Evolutionary conservation across 1,284 basidiomycete genomes (phyloP), one percentile per base, ranked within the genome.

Genomic region (Naganishia sp.): DNA sequence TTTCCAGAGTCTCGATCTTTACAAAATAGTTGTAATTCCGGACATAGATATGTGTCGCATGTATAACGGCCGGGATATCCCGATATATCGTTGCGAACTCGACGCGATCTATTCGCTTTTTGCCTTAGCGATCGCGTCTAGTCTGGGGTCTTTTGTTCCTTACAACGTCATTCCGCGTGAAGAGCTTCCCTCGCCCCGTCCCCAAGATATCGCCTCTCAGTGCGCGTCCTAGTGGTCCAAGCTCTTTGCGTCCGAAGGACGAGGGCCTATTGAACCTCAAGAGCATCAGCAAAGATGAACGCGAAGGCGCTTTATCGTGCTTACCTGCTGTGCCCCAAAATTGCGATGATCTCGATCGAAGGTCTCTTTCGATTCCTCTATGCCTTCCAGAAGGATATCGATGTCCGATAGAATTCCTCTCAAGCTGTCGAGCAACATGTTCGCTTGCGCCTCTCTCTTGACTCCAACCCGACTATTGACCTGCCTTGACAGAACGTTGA

Each of bases 281-380:
- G 7, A 44, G 28, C 13, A 18, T 52, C 36, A 48, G 25, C 15
- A 28, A 25, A 15, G 10, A 0, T 23, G 50, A 16, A 6, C n/a
- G 33, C 33, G 9, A 43, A n/a, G n/a, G 6, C 9, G 59, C n/a
- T 7, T 23, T 23, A n/a, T 25, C 23, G 2, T 10, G 55, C 65
- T 55, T 15, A 66, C 92, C 86, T 94, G 91, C 77, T 96, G 93
- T 66, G 92, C 92, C 55, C 91, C 92, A 78, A 92, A 91, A 78
- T 94, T 94, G 65, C 92, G 84, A 74, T 92, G 89, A 78, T 94
- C 92, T 73, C 89, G 86, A 33, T 88, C 91, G 80, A 95, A 95
- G 77, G 90, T 75, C 65, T 92, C 91, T n/a, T 89, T 86, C 74
- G 93, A 89, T 72, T 92, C 88, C 63, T 92, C 90, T 69, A 95